phyloP scores from a whole-genome alignment of 2,329 filamentous ascomycete genomes.

The Aspergillus glaucus region DNA sequence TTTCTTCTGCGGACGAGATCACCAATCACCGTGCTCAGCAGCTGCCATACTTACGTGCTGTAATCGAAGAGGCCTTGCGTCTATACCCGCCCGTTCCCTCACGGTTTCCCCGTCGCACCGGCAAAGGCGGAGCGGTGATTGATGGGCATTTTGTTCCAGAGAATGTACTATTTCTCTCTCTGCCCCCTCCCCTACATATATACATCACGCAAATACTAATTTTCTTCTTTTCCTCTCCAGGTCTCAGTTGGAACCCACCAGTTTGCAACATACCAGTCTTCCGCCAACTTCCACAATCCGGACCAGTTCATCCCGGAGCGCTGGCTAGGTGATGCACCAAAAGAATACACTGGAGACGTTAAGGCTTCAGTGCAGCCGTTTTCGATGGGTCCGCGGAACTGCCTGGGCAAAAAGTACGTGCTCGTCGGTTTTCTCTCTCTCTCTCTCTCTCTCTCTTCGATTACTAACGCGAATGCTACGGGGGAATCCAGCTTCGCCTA shows the following conservation, averaged over 20 bases:
- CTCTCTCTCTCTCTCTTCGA: slow-evolving; percentile 18
- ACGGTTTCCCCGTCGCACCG: slow-evolving; percentile 16
- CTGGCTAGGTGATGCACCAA: slow-evolving; percentile 26
- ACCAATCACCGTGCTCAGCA: slow-evolving; percentile 18
- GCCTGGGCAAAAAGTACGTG: slow-evolving; percentile 41
- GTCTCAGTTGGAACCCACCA: no score
- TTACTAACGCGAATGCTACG: not conserved
- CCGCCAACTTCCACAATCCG: slow-evolving; percentile 20
- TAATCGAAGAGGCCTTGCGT: slow-evolving; percentile 37
- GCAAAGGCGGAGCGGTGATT: slow-evolving; percentile 12
- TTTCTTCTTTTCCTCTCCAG: no score
- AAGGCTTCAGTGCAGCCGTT: slow-evolving; percentile 43
- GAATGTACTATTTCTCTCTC: no score
- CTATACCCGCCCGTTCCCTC: slow-evolving; percentile 28
- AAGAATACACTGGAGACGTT: slow-evolving; percentile 1
- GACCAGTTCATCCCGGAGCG: slow-evolving; percentile 43
- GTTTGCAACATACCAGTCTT: no score
- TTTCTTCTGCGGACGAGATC: slow-evolving; percentile 31
- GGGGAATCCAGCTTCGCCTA: slow-evolving; percentile 36
- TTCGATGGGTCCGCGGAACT: slow-evolving; percentile 44
- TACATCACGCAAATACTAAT: no score
- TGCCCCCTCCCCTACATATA: no score
- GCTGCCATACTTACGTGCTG: slow-evolving; percentile 34
- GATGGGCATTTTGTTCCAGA: slow-evolving; percentile 11
- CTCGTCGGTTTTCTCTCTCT: not conserved